phyloP scores from a whole-genome alignment of 306 rosid genomes.

The Sphenostylis stenocarpa region DNA sequence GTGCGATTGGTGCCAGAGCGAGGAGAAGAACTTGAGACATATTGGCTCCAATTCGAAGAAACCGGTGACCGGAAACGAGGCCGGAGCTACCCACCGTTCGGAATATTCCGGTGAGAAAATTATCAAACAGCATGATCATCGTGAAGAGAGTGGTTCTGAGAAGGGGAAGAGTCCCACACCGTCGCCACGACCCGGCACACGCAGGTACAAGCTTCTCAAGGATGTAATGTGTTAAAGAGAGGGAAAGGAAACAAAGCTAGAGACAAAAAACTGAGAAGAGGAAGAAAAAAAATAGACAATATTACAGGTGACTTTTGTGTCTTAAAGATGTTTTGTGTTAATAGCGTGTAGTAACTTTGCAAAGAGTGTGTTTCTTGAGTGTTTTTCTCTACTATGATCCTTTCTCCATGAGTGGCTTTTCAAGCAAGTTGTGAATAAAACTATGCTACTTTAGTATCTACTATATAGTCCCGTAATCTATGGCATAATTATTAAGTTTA shows the following conservation, averaged over 20 bases:
- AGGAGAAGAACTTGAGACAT: conserved; percentile 55
- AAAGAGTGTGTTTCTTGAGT: conserved; percentile 41
- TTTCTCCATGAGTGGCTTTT: conserved; percentile 18
- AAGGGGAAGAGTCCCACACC: conserved; percentile 60
- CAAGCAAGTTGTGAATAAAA: conserved; percentile 62
- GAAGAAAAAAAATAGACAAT: neutral
- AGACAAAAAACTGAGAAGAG: neutral
- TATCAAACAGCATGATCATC: conserved; percentile 62
- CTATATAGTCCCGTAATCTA: neutral
- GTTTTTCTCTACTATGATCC: conserved; percentile 4
- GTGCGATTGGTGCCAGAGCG: conserved; percentile 96
- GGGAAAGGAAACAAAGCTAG: neutral
- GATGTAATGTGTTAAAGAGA: conserved; percentile 83
- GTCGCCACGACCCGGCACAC: conserved; percentile 76
- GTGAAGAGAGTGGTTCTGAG: conserved; percentile 47
- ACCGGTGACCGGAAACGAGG: conserved; percentile 31
- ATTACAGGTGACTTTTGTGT: conserved; percentile 23
- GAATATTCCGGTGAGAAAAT: conserved; percentile 67
- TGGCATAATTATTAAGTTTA: conserved; percentile 36
- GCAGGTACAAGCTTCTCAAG: conserved; percentile 99
- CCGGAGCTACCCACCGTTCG: conserved; percentile 53
- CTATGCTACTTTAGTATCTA: conserved; percentile 36
- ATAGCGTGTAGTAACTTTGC: conserved; percentile 35
- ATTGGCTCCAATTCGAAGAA: conserved; percentile 51
- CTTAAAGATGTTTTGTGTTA: conserved; percentile 35